Conservation (phyloP, 345 rosid species). For the Bruguiera gymnorhiza region DNA sequence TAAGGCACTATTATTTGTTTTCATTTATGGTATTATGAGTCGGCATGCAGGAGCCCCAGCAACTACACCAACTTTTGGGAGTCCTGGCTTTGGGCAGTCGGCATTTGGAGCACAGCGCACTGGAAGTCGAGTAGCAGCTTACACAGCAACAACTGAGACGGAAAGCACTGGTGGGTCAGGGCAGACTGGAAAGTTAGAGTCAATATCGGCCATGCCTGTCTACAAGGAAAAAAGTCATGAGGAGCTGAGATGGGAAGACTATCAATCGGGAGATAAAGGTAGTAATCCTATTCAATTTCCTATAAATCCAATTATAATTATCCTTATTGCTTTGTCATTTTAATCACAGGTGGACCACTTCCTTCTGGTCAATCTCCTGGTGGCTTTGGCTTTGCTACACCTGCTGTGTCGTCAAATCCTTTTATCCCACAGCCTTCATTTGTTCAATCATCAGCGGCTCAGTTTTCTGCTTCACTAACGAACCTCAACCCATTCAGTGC, state of each 20-base stretch:
- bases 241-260: slow-evolving; percentile 96
- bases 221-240: slow-evolving; percentile 77
- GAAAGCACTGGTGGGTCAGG: slow-evolving; percentile 37
- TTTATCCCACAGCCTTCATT: slow-evolving; percentile 49
- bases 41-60: slow-evolving; percentile 53
- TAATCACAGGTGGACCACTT: slow-evolving; percentile 67
- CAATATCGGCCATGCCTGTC: slow-evolving; percentile 82
- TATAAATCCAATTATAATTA: slow-evolving; percentile 1
- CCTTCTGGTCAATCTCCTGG: slow-evolving; percentile 60
- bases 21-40: background rate
- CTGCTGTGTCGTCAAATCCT: slow-evolving; percentile 48
- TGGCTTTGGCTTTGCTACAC: slow-evolving; percentile 47
- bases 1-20: background rate
- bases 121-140: slow-evolving; percentile 78
- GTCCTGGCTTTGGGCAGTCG: slow-evolving; percentile 61
- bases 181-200: slow-evolving; percentile 72
- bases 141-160: slow-evolving; percentile 57
- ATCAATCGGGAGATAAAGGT: slow-evolving; percentile 98
- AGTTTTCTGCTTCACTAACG: slow-evolving; percentile 39
- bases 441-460: slow-evolving; percentile 48
- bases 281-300: slow-evolving; percentile 7
- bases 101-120: slow-evolving; percentile 68
- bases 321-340: background rate
- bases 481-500: slow-evolving; percentile 50
- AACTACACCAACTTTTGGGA: slow-evolving; percentile 67